Evolutionary conservation across 1,284 basidiomycete genomes (phyloP).

Genomic region (Boletellus sp.): DNA sequence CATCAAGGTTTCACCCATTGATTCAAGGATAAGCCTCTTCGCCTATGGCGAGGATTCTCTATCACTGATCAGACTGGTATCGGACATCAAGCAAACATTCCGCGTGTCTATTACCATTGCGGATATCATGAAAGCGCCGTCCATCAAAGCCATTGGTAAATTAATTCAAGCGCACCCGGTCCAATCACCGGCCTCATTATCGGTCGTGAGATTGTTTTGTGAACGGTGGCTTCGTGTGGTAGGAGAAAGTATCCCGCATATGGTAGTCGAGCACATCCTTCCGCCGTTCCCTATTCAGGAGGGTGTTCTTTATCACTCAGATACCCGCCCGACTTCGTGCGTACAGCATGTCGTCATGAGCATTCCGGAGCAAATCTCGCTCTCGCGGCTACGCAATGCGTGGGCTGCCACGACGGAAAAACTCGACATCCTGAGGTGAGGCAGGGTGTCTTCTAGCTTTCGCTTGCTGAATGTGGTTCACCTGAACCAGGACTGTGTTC

Average conservation of each 20-base stretch:
- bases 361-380: constrained; percentile 23
- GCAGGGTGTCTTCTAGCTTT: background rate
- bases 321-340: constrained; percentile 38
- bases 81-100: constrained; percentile 36
- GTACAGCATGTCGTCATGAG: constrained; percentile 46
- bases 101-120: constrained; percentile 33
- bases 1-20: constrained; percentile 10
- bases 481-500: constrained; percentile 41
- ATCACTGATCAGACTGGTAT: constrained; percentile 37
- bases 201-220: constrained; percentile 28
- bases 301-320: constrained; percentile 45
- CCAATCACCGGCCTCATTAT: background rate
- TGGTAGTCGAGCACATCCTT: constrained; percentile 35
- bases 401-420: constrained; percentile 36
- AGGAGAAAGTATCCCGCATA: constrained; percentile 21
- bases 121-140: constrained; percentile 41
- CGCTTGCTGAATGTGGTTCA: background rate
- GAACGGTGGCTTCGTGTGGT: constrained; percentile 29
- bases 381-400: constrained; percentile 30
- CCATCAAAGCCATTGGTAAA: constrained; percentile 34
- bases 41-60: constrained; percentile 48
- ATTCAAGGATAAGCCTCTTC: constrained; percentile 36
- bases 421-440: constrained; percentile 43
- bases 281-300: constrained; percentile 50
- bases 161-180: constrained; percentile 16